These are phyloP conservation scores for Phytophthora agathidicida DNA, from an alignment of 352 stramenopile genomes.

Conservation along the genomic window DNA sequence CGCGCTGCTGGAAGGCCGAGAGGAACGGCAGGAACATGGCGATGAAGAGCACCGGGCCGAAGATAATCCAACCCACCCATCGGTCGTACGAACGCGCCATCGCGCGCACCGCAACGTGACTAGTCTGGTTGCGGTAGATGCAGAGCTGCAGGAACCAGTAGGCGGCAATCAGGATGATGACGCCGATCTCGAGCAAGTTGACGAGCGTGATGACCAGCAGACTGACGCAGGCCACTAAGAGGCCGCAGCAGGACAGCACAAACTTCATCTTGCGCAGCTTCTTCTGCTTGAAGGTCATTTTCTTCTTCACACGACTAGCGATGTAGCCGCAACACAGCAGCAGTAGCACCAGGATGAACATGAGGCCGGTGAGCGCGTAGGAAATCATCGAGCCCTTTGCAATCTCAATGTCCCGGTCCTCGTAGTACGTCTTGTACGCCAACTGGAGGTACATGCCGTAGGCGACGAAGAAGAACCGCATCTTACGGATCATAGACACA, in stretches of 20 bases:
- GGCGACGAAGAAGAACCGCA: conserved; percentile 80
- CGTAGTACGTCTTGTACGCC: conserved; percentile 84
- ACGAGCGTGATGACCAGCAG: conserved; percentile 72
- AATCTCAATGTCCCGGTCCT: conserved; percentile 64
- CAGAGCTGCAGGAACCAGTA: conserved; percentile 90
- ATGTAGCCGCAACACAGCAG: conserved; percentile 86
- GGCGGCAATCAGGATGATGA: conserved; percentile 73
- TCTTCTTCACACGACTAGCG: conserved; percentile 86
- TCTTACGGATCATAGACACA: conserved; percentile 80
- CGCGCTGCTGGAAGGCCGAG: conserved; percentile 84
- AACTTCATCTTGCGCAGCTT: conserved; percentile 92
- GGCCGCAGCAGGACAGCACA: conserved; percentile 68
- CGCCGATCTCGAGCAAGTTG: conserved; percentile 74
- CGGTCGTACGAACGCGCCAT: conserved; percentile 81
- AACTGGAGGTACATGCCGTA: conserved; percentile 83
- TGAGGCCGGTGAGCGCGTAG: conserved; percentile 67
- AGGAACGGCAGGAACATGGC: conserved; percentile 91
- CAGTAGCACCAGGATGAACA: conserved; percentile 77
- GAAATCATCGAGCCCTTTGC: conserved; percentile 62
- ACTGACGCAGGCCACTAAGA: conserved; percentile 58
- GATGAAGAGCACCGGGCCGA: conserved; percentile 88
- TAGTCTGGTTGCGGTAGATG: conserved; percentile 78
- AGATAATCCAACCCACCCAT: conserved; percentile 89
- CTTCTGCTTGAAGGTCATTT: conserved; percentile 90
- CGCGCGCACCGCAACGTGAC: conserved; percentile 80